Percentiles rank a stretch among this genome's conserved stretches.
These are phyloP conservation scores for Cercospora zeina DNA, from an alignment of 2,329 filamentous ascomycete genomes.

Conservation along the genomic window DNA sequence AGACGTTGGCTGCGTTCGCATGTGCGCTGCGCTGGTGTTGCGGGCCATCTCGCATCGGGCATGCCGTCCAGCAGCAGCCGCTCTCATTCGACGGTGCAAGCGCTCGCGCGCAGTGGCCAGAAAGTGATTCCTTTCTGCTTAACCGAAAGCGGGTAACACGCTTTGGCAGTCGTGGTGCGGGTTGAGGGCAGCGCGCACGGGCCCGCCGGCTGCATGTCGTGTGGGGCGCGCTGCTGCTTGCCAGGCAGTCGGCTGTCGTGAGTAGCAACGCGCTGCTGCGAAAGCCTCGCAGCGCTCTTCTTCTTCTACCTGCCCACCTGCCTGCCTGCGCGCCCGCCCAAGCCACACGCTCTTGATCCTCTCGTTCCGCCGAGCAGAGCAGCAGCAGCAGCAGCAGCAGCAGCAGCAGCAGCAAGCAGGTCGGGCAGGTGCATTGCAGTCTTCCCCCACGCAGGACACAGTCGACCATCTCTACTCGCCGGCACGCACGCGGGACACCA, in stretches of 20 bases:
- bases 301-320: not conserved
- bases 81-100: constrained; percentile 5
- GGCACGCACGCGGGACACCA: constrained; percentile 6
- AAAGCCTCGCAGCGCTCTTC: constrained; percentile 6
- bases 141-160: constrained; percentile 6
- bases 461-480: not conserved
- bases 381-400: too few species aligned
- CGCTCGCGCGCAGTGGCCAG: not conserved
- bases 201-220: constrained; percentile 5
- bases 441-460: not conserved
- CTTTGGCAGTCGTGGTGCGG: constrained; percentile 1
- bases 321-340: not conserved
- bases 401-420: constrained; percentile 6
- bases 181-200: not conserved
- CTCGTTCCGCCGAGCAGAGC: constrained; percentile 3
- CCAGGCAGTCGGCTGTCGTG: constrained; percentile 11
- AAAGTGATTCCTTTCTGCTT: not conserved
- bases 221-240: constrained; percentile 9
- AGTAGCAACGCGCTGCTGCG: constrained; percentile 17
- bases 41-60: not conserved
- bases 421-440: constrained; percentile 6
- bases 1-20: not conserved
- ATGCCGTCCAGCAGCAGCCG: not conserved
- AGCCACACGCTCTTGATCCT: not conserved
- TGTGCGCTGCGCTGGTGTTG: not conserved